Percentiles rank a stretch among this genome's conserved stretches.
phyloP scores from a whole-genome alignment of 768 basidiomycete species.

The Boletus eberwhitei region DNA sequence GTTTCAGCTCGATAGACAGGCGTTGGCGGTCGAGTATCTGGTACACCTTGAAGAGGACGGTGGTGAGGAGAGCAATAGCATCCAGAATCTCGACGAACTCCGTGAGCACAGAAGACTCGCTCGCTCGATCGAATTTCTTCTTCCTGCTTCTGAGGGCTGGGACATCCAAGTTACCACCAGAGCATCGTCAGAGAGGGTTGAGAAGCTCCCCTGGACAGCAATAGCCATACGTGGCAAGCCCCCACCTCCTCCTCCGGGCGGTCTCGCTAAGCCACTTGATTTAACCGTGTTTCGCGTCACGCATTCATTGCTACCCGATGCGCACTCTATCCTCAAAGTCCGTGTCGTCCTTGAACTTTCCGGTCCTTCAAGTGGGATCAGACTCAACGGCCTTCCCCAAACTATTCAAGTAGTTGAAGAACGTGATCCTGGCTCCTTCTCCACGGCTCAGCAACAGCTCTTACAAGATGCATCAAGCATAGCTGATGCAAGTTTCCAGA shows the following conservation, averaged over 20 bases:
- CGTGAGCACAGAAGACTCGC: conserved; percentile 69
- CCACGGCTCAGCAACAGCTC: conserved; percentile 39
- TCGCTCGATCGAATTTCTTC: conserved; percentile 75
- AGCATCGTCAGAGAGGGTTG: conserved; percentile 69
- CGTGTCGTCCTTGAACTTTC: conserved; percentile 78
- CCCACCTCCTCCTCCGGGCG: conserved; percentile 28
- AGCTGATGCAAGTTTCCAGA: conserved; percentile 62
- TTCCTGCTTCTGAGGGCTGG: conserved; percentile 80
- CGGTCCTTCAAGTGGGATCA: conserved; percentile 67
- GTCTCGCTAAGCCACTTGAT: conserved; percentile 41
- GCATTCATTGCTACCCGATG: conserved; percentile 68
- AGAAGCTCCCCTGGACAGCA: conserved; percentile 71
- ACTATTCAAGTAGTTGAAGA: conserved; percentile 62
- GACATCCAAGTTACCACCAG: conserved; percentile 77
- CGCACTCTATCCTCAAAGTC: conserved; percentile 80
- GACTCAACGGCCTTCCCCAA: conserved; percentile 84
- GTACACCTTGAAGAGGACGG: conserved; percentile 65
- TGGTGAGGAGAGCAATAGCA: conserved; percentile 16
- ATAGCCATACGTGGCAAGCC: conserved; percentile 49
- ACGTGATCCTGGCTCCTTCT: conserved; percentile 58
- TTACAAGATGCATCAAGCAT: conserved; percentile 72
- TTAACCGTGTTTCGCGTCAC: conserved; percentile 60
- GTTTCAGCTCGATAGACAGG: conserved; percentile 81
- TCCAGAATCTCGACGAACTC: conserved; percentile 60
- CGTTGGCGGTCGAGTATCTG: conserved; percentile 78